These are phyloP conservation scores for Globisporangium splendens DNA, from an alignment of 352 stramenopile genomes.

Conservation along the genomic window DNA sequence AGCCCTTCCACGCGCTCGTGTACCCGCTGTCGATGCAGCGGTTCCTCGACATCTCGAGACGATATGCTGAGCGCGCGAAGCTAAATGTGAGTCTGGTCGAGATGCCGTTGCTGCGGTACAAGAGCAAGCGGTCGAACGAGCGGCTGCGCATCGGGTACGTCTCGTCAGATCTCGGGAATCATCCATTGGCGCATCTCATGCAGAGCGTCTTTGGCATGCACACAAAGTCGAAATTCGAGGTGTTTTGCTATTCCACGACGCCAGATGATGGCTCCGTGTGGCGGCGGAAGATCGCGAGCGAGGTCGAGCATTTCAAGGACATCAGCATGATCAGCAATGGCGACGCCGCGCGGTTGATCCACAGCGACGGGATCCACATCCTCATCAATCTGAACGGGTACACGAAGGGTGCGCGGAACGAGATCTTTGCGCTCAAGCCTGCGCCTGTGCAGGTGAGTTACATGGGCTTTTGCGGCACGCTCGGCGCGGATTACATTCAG, in stretches of 20 bases:
- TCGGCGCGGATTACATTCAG: constrained; percentile 91
- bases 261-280: constrained; percentile 77
- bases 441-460: constrained; percentile 89
- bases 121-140: constrained; percentile 59
- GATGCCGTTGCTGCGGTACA: constrained; percentile 63
- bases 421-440: constrained; percentile 92
- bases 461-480: constrained; percentile 89
- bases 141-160: constrained; percentile 88
- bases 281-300: constrained; percentile 74
- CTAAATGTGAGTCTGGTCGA: constrained; percentile 87
- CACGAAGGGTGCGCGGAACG: constrained; percentile 89
- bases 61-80: constrained; percentile 82
- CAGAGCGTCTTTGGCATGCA: constrained; percentile 90
- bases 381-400: constrained; percentile 94
- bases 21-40: constrained; percentile 84
- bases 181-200: constrained; percentile 91
- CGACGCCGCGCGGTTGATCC: constrained; percentile 79
- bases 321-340: constrained; percentile 59
- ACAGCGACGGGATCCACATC: constrained; percentile 85
- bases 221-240: constrained; percentile 81
- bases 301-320: constrained; percentile 89
- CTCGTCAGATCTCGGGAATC: constrained; percentile 90
- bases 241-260: constrained; percentile 89
- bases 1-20: constrained; percentile 92
- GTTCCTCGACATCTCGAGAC: constrained; percentile 70